Evolutionary conservation across 2,329 filamentous ascomycete genomes (phyloP).

Genomic region (Dothideomycetidae sp.): DNA sequence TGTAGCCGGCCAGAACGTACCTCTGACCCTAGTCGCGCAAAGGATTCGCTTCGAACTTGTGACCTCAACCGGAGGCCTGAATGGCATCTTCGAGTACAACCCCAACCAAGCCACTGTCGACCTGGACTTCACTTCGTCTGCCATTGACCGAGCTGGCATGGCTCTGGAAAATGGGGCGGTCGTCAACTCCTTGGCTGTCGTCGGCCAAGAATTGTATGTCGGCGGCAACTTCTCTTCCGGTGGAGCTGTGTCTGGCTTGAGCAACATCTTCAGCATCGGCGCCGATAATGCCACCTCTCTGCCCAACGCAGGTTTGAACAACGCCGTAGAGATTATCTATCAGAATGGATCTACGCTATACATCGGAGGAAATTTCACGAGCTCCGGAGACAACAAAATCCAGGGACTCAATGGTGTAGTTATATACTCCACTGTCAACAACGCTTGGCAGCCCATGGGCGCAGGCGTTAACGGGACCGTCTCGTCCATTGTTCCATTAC

Average conservation of each 20-base stretch:
- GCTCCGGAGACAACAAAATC: slow-evolving; percentile 47
- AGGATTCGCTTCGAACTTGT: slow-evolving; percentile 64
- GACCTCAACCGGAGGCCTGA: slow-evolving; percentile 64
- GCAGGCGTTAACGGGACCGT: slow-evolving; percentile 75
- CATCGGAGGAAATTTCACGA: slow-evolving; percentile 72
- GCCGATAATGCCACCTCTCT: slow-evolving; percentile 47
- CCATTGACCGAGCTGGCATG: slow-evolving; percentile 62
- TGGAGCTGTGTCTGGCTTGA: slow-evolving; percentile 29
- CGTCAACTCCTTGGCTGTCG: slow-evolving; percentile 53
- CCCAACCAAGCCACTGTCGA: slow-evolving; percentile 46
- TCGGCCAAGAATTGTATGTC: slow-evolving; percentile 54
- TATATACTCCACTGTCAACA: slow-evolving; percentile 53
- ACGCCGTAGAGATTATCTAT: slow-evolving; percentile 58
- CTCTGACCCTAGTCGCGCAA: slow-evolving; percentile 76
- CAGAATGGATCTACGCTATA: slow-evolving; percentile 54
- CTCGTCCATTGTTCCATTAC: slow-evolving; percentile 56
- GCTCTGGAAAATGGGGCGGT: slow-evolving; percentile 52
- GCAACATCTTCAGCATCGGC: slow-evolving; percentile 65
- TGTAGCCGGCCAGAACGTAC: slow-evolving; percentile 45
- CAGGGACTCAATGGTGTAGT: slow-evolving; percentile 63
- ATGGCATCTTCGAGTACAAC: slow-evolving; percentile 82
- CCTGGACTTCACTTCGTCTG: slow-evolving; percentile 53
- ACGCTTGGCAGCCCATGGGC: slow-evolving; percentile 66
- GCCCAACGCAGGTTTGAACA: slow-evolving; percentile 62
- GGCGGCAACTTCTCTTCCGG: slow-evolving; percentile 69